Evolutionary conservation across 441 rosid genomes (phyloP).

Genomic region (Bocquillonia castaneifolia): DNA sequence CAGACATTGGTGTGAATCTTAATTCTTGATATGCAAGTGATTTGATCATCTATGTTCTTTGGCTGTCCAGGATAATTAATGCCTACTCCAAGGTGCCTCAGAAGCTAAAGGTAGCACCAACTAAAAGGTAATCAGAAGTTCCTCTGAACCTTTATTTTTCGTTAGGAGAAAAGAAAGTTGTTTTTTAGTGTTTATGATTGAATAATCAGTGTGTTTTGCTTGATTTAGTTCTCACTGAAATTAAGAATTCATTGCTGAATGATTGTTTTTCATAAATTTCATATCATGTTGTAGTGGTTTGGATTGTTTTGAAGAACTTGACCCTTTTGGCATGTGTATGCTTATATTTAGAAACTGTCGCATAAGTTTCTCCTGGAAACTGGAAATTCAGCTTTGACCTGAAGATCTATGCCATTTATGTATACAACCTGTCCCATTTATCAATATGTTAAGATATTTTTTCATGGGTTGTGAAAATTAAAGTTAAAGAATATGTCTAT

Average conservation of each 20-base stretch:
- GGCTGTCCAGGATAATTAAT: slow-evolving; percentile 55
- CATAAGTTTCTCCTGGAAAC: neutral
- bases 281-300: neutral
- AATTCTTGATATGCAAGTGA: neutral
- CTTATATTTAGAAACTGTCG: neutral
- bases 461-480: too few relatives aligned
- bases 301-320: neutral
- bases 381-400: neutral
- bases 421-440: neutral
- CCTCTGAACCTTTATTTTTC: too few relatives aligned
- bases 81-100: slow-evolving; percentile 84
- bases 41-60: slow-evolving; percentile 9
- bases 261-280: neutral
- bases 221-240: neutral
- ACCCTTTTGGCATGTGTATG: neutral
- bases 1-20: neutral
- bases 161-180: neutral
- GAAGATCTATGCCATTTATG: neutral
- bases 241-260: neutral
- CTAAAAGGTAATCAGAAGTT: slow-evolving; percentile 46
- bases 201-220: neutral
- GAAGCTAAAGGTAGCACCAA: slow-evolving; percentile 50
- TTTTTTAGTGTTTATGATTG: neutral
- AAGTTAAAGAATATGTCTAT: neutral
- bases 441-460: neutral